Conservation (phyloP, 2,329 filamentous ascomycete genomes). For the Aspergillus felis region DNA sequence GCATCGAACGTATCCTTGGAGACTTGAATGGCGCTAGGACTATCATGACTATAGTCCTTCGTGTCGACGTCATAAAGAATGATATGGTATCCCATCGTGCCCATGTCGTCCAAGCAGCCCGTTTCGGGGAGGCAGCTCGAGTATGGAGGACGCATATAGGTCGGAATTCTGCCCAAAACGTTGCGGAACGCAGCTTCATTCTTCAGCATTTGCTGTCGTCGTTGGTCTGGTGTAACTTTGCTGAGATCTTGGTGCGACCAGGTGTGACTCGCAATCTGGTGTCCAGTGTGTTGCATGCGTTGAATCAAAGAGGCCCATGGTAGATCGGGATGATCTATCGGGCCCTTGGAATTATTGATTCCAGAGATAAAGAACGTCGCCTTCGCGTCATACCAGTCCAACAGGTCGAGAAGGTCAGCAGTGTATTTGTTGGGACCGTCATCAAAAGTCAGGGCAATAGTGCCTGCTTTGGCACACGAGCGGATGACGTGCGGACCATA, state of each 20-base stretch:
- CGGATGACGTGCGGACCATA: slow-evolving; percentile 36
- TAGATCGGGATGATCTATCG: slow-evolving; percentile 39
- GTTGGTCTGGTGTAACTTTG: slow-evolving; percentile 33
- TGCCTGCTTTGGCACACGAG: slow-evolving; percentile 48
- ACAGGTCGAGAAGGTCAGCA: slow-evolving; percentile 57
- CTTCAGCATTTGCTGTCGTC: slow-evolving; percentile 42
- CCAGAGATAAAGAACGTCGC: slow-evolving; percentile 65
- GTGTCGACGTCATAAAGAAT: slow-evolving; percentile 47
- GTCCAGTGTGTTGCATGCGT: slow-evolving; percentile 43
- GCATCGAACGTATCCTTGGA: slow-evolving; percentile 41
- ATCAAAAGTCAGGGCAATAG: slow-evolving; percentile 64
- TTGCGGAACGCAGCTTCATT: slow-evolving; percentile 47
- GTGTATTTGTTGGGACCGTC: slow-evolving; percentile 64
- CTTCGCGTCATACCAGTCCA: slow-evolving; percentile 57
- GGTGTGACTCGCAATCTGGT: slow-evolving; percentile 51
- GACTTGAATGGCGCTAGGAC: slow-evolving; percentile 32
- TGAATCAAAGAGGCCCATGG: slow-evolving; percentile 38
- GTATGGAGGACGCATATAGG: slow-evolving; percentile 53
- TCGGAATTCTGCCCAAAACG: slow-evolving; percentile 48
- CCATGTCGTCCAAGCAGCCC: slow-evolving; percentile 42
- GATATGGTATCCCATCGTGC: slow-evolving; percentile 48
- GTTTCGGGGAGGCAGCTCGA: slow-evolving; percentile 35
- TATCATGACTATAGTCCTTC: slow-evolving; percentile 42
- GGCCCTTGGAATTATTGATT: slow-evolving; percentile 44
- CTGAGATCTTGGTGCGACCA: slow-evolving; percentile 49